These are phyloP conservation scores for Croton laevigatus DNA, from an alignment of 441 rosid genomes.

Conservation along the genomic window DNA sequence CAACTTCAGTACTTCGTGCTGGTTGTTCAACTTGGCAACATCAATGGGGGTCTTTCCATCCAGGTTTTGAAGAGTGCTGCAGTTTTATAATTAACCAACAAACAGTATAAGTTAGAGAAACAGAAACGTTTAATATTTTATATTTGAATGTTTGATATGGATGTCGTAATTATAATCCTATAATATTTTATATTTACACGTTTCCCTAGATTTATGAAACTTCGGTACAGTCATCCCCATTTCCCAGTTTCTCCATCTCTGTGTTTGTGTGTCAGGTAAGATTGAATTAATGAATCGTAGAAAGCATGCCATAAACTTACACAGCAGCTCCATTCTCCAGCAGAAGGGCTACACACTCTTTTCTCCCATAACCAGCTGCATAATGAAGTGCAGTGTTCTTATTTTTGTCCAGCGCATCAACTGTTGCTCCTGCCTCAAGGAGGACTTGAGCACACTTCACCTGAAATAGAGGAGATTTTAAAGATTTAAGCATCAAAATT, in stretches of 20 bases:
- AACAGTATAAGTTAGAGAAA: background rate
- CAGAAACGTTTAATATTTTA: too few species aligned
- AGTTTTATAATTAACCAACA: constrained; percentile 4
- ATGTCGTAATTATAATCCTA: too few species aligned
- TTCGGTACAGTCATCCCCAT: too few species aligned
- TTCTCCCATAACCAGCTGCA: constrained; percentile 96
- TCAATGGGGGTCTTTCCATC: constrained; percentile 96
- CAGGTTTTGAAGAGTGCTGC: constrained; percentile 88
- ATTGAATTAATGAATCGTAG: background rate
- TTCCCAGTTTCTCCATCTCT: too few species aligned
- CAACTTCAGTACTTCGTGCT: constrained; percentile 83
- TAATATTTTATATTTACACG: too few species aligned
- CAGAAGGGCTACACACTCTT: constrained; percentile 91
- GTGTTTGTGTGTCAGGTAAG: too few species aligned
- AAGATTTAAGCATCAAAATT: background rate
- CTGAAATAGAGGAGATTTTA: constrained; percentile 34
- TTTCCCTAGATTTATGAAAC: too few species aligned
- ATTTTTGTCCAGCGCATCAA: constrained; percentile 90
- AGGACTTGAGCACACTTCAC: constrained; percentile 85
- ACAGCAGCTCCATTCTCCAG: constrained; percentile 94
- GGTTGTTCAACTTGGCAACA: constrained; percentile 95
- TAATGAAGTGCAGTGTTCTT: constrained; percentile 97
- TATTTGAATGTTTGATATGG: too few species aligned
- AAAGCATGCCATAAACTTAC: constrained; percentile 46
- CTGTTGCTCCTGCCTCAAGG: constrained; percentile 79